Percentiles rank a stretch among this genome's conserved stretches.
These are phyloP conservation scores for Ophiostoma sp. DNA, from an alignment of 2,329 filamentous ascomycete genomes.

Conservation along the genomic window DNA sequence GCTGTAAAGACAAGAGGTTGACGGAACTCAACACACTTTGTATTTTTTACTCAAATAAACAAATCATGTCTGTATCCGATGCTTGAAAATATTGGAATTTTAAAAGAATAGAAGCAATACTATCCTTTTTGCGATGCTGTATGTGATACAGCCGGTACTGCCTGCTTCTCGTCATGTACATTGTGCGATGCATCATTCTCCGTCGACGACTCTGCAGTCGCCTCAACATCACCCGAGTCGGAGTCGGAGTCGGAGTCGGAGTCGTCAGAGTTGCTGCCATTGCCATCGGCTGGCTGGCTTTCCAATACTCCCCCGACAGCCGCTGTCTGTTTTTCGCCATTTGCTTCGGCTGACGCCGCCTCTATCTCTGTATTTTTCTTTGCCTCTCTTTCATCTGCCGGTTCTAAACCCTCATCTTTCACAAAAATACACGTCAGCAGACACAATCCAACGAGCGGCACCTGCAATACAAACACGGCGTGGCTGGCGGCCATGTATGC, in stretches of 20 bases:
- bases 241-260: background rate
- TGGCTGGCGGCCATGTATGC: constrained; percentile 41
- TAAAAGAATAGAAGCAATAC: no score
- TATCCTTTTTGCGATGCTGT: background rate
- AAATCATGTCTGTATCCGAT: background rate
- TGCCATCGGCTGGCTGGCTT: background rate
- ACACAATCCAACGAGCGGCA: constrained; percentile 49
- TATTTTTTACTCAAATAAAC: background rate
- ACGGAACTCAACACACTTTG: background rate
- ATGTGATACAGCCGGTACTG: background rate
- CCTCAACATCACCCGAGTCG: background rate
- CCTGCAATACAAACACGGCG: constrained; percentile 52
- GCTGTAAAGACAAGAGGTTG: background rate
- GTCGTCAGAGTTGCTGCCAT: background rate
- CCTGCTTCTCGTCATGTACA: background rate
- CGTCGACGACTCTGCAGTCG: background rate
- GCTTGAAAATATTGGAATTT: background rate
- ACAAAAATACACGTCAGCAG: constrained; percentile 48
- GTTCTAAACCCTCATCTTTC: constrained; percentile 45
- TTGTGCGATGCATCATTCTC: background rate
- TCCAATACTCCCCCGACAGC: background rate
- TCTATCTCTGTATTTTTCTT: constrained; percentile 15
- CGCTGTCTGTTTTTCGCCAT: background rate
- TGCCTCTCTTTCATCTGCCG: constrained; percentile 24
- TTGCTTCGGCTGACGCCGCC: background rate